Evolutionary conservation across 164 flowering plant genomes (phyloP), one percentile per base, ranked within the genome.

Genomic region (Vitis cinerea): DNA sequence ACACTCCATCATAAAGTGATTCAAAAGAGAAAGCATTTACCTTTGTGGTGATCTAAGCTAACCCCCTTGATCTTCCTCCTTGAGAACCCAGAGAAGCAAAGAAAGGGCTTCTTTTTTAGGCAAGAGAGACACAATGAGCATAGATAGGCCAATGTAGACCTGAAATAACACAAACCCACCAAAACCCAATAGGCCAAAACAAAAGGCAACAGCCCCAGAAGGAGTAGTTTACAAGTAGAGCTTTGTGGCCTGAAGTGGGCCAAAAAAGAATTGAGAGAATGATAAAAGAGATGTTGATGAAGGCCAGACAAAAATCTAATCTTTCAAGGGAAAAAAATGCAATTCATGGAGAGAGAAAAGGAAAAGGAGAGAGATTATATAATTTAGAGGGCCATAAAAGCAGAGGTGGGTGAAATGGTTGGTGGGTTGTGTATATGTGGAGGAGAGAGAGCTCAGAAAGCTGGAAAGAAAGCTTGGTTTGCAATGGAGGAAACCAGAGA

Each of bases 401-500:
- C 50, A 71, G 71, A 76, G 69, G 78, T 80, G 78, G 86, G 82
- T 77, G 82, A 80, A 72, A 71, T 76, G 84, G 77, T 79, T 72
- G 88, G 89, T 83, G 85, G 76, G 70, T 78, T 70, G 66, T 70
- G 75, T 65, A 64, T 56, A 52, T 67, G 72, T 63, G 76, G 78
- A 68, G 61, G 51, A 68, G 69, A 72, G 68, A 69, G 71, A 69
- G 75, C 74, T 74, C 19, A 58, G 71, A 78, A 74, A 78, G 86
- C 77, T 71, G 75, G 74, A 82, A 83, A 75, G 23, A 74, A 85
- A 84, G 85, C 86, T 88, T 85, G 83, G 85, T 83, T 84, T 87
- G 88, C 86, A 90, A 84, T 85, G 90, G 87, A 85, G 86, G 88
- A 84, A 78, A 84, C 77, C 74, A 72, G 54, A 83, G 70, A 76